Evolutionary conservation across 495 filamentous ascomycete species (phyloP).

Genomic region (Hypoxylon subgilvum): DNA sequence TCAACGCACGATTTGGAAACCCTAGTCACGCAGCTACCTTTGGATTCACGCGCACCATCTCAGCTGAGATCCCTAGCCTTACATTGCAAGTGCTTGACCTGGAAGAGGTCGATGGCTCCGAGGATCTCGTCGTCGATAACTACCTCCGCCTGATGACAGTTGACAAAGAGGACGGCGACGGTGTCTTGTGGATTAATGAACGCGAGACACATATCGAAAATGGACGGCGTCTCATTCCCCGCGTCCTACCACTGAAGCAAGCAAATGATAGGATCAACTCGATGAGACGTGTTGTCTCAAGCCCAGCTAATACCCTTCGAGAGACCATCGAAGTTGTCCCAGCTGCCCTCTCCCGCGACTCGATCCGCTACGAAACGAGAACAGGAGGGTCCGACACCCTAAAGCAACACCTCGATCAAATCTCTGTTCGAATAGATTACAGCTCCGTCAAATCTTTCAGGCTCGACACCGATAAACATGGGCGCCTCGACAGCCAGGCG

Average conservation of each 20-base stretch:
- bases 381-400: not conserved
- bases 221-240: conserved; percentile 43
- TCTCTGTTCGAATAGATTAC: conserved; percentile 45
- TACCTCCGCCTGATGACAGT: conserved; percentile 39
- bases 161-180: not conserved
- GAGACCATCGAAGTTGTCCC: conserved; percentile 38
- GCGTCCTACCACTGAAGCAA: conserved; percentile 47
- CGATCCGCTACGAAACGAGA: conserved; percentile 27
- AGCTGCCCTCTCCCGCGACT: not conserved
- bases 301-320: conserved; percentile 40
- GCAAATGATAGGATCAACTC: conserved; percentile 49
- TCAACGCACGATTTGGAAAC: conserved; percentile 31
- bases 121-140: conserved; percentile 26
- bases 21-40: conserved; percentile 50
- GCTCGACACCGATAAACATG: conserved; percentile 5
- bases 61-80: conserved; percentile 49
- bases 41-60: conserved; percentile 51
- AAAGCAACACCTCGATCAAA: not conserved
- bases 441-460: conserved; percentile 43
- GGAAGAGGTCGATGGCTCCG: conserved; percentile 32
- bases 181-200: conserved; percentile 42
- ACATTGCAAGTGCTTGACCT: conserved; percentile 51
- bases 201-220: conserved; percentile 46
- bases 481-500: too few species aligned
- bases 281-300: conserved; percentile 43